These are phyloP conservation scores for Acer campestre DNA, from an alignment of 345 rosid genomes.

Conservation along the genomic window DNA sequence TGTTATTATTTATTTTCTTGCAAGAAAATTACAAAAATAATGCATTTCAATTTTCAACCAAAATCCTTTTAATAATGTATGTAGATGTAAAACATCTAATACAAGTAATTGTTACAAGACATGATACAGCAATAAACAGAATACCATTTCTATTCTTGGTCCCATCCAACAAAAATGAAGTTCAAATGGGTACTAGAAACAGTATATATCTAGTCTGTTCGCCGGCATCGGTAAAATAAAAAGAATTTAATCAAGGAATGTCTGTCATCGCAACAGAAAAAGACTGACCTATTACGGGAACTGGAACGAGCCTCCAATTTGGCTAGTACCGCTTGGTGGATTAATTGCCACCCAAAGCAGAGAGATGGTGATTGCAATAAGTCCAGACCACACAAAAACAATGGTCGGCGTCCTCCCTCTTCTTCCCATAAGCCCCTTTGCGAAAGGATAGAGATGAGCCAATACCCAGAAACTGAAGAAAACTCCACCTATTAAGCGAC, in stretches of 20 bases:
- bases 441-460: slow-evolving; percentile 98
- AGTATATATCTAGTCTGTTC: slow-evolving; percentile 20
- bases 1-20: too few relatives aligned
- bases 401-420: slow-evolving; percentile 97
- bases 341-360: slow-evolving; percentile 97
- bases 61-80: not conserved
- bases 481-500: slow-evolving; percentile 82
- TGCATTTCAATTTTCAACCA: not conserved
- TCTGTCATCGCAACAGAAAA: slow-evolving; percentile 13
- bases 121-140: slow-evolving; percentile 10
- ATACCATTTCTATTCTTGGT: slow-evolving; percentile 4
- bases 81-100: slow-evolving; percentile 1
- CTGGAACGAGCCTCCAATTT: slow-evolving; percentile 90
- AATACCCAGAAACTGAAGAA: slow-evolving; percentile 99
- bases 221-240: slow-evolving; percentile 9
- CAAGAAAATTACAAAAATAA: too few relatives aligned
- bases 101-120: not conserved
- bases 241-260: slow-evolving; percentile 31
- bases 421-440: slow-evolving; percentile 97
- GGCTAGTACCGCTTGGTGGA: slow-evolving; percentile 70
- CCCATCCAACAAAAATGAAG: slow-evolving; percentile 2
- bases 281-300: slow-evolving; percentile 68
- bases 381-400: slow-evolving; percentile 97
- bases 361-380: slow-evolving; percentile 87
- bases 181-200: slow-evolving; percentile 21